Evolutionary conservation across 2,329 filamentous ascomycete genomes (phyloP).

Genomic region (Calonectria hongkongensis): DNA sequence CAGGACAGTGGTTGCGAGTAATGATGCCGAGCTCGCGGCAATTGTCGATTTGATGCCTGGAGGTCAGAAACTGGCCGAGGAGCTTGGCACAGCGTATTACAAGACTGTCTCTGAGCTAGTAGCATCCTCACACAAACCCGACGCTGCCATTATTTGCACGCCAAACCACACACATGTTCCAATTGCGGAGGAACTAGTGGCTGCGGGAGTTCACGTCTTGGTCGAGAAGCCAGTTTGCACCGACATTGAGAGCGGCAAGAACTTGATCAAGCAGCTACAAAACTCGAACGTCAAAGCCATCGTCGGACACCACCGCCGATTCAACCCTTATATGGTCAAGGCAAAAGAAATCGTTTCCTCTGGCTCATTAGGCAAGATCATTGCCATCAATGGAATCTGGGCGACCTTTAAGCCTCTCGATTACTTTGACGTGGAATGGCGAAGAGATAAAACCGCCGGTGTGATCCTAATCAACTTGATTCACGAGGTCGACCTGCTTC

Average conservation of each 20-base stretch:
- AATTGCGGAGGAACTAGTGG: slow-evolving; percentile 68
- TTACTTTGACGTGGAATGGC: slow-evolving; percentile 73
- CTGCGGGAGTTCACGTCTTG: slow-evolving; percentile 70
- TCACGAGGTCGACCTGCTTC: slow-evolving; percentile 76
- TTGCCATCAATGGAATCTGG: slow-evolving; percentile 75
- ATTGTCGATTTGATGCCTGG: slow-evolving; percentile 56
- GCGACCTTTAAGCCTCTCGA: slow-evolving; percentile 68
- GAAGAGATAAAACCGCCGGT: slow-evolving; percentile 64
- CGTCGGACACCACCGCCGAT: slow-evolving; percentile 76
- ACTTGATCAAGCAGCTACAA: slow-evolving; percentile 54
- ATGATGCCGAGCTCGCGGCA: slow-evolving; percentile 51
- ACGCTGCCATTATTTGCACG: slow-evolving; percentile 75
- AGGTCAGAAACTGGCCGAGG: slow-evolving; percentile 46
- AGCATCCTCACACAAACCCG: slow-evolving; percentile 61
- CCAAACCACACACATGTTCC: slow-evolving; percentile 75
- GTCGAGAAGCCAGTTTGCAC: slow-evolving; percentile 75
- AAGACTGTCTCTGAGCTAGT: slow-evolving; percentile 65
- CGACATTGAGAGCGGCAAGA: slow-evolving; percentile 60
- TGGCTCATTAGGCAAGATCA: slow-evolving; percentile 65
- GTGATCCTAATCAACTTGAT: slow-evolving; percentile 75
- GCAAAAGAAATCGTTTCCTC: slow-evolving; percentile 66
- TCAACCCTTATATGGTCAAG: slow-evolving; percentile 73
- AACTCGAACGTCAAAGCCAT: slow-evolving; percentile 64
- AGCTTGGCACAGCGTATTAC: slow-evolving; percentile 50
- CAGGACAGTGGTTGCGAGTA: slow-evolving; percentile 51